These are phyloP conservation scores for Butyriboletus loyo DNA, from an alignment of 768 basidiomycete species.

Conservation along the genomic window DNA sequence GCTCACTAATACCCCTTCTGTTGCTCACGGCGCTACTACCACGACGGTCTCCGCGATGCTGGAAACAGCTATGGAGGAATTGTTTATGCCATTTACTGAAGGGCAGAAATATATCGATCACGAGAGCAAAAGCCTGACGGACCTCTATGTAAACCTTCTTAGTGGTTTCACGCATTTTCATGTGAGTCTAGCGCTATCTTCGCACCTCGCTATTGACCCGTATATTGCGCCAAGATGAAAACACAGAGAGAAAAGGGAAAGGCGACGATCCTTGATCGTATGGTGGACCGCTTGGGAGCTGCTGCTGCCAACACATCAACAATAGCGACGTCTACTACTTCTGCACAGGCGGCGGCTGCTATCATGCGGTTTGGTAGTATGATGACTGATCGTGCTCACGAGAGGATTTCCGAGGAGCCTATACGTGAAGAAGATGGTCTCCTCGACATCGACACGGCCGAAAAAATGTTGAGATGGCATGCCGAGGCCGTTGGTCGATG, in stretches of 20 bases:
- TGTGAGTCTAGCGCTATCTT: conserved; percentile 40
- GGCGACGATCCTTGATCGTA: conserved; percentile 81
- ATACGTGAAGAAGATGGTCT: conserved; percentile 79
- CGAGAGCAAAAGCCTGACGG: conserved; percentile 79
- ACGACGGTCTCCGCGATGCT: conserved; percentile 75
- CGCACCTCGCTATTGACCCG: conserved; percentile 4
- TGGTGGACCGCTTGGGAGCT: conserved; percentile 81
- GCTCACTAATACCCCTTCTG: conserved; percentile 40
- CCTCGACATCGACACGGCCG: conserved; percentile 71
- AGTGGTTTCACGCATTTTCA: conserved; percentile 83
- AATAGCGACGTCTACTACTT: conserved; percentile 59
- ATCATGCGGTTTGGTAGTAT: conserved; percentile 90
- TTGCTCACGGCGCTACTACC: conserved; percentile 41
- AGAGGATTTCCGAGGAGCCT: conserved; percentile 63
- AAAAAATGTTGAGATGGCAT: conserved; percentile 95
- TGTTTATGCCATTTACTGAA: conserved; percentile 93
- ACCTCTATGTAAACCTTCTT: conserved; percentile 74
- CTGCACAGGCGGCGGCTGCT: conserved; percentile 83
- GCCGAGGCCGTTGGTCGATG: conserved; percentile 95
- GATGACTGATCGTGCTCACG: conserved; percentile 47
- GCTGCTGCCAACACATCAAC: conserved; percentile 65
- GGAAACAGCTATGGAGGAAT: conserved; percentile 94
- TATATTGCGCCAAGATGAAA: conserved; percentile 42
- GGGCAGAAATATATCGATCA: conserved; percentile 88
- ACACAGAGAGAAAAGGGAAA: conserved; percentile 58